These are phyloP conservation scores for Chlamydomonas sphaeroides DNA, from an alignment of 139 green algal genomes.

Conservation along the genomic window DNA sequence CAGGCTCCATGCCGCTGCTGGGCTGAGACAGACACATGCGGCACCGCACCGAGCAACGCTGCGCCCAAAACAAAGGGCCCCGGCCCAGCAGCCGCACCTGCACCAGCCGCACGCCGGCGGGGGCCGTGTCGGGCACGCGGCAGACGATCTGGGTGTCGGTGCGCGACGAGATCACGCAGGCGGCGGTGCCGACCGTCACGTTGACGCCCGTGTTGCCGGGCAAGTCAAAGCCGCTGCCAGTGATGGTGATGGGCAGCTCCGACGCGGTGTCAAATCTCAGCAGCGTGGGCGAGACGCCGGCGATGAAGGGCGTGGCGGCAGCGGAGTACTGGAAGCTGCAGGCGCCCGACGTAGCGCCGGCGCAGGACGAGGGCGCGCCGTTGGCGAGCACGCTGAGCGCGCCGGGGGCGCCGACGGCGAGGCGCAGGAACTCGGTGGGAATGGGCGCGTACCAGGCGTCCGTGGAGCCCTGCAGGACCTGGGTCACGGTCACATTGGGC, in stretches of 20 bases:
- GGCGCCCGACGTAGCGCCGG: background rate
- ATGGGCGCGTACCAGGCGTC: slow-evolving; percentile 45
- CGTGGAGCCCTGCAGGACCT: slow-evolving; percentile 3
- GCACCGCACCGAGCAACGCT: too few relatives aligned
- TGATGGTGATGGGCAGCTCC: slow-evolving; percentile 43
- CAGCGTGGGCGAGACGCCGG: slow-evolving; percentile 2
- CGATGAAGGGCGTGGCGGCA: slow-evolving; percentile 37
- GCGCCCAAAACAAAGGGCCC: too few relatives aligned
- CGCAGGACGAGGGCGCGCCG: slow-evolving; percentile 35
- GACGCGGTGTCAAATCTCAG: slow-evolving; percentile 11
- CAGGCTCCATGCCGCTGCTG: too few relatives aligned
- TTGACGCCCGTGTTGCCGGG: background rate
- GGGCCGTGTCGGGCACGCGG: background rate
- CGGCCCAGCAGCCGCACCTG: too few relatives aligned
- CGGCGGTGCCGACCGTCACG: background rate
- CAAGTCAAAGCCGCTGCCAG: slow-evolving; percentile 1
- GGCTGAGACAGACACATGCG: too few relatives aligned
- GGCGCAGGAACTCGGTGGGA: slow-evolving; percentile 38
- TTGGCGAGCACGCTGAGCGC: slow-evolving; percentile 29
- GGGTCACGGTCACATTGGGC: background rate
- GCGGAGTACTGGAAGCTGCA: slow-evolving; percentile 43
- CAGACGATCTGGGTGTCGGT: slow-evolving; percentile 11
- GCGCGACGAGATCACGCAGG: slow-evolving; percentile 5
- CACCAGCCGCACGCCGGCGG: slow-evolving; percentile 9
- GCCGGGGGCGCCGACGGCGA: slow-evolving; percentile 18